A percentile compares a stretch with the other conserved stretches of the same genome.
phyloP scores from a whole-genome alignment of 2,329 filamentous ascomycete genomes.

The Colletotrichum chlorophyti region DNA sequence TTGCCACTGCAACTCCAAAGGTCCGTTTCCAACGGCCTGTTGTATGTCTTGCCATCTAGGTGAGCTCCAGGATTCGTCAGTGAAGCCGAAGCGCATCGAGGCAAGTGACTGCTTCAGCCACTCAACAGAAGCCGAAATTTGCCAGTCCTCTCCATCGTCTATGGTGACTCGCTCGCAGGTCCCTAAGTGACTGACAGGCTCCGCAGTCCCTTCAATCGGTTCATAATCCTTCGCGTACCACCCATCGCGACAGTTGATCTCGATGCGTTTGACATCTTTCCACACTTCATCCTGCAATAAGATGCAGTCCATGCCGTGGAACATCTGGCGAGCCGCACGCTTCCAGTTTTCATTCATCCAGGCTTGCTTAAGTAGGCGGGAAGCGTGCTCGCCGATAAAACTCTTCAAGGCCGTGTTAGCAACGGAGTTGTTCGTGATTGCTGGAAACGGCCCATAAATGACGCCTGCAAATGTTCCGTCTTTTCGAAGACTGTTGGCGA shows the following conservation, averaged over 20 bases:
- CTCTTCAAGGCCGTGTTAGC: slow-evolving; percentile 4
- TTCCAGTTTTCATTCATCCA: slow-evolving; percentile 16
- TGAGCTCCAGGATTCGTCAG: slow-evolving; percentile 13
- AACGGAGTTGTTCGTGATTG: not conserved
- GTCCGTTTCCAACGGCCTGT: not conserved
- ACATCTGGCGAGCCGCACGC: slow-evolving; percentile 14
- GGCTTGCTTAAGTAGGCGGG: not conserved
- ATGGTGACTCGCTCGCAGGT: not conserved
- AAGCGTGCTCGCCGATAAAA: slow-evolving; percentile 4
- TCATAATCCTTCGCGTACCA: slow-evolving; percentile 15
- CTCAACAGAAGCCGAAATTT: slow-evolving; percentile 5
- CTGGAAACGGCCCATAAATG: slow-evolving; percentile 13
- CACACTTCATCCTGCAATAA: not conserved
- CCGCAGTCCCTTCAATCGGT: not conserved
- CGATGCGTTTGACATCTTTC: slow-evolving; percentile 14
- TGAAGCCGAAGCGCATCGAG: slow-evolving; percentile 16
- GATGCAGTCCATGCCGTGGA: slow-evolving; percentile 13
- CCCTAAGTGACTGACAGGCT: not conserved
- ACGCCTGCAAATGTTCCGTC: slow-evolving; percentile 13
- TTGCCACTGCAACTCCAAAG: slow-evolving; percentile 14
- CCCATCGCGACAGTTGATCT: slow-evolving; percentile 6
- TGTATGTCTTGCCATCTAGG: not conserved
- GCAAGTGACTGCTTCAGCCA: slow-evolving; percentile 20
- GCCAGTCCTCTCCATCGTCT: slow-evolving; percentile 6
- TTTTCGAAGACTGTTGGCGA: not conserved